Base-by-base conservation (phyloP, 2,329 filamentous ascomycete species). In the Septoria linicola region DNA sequence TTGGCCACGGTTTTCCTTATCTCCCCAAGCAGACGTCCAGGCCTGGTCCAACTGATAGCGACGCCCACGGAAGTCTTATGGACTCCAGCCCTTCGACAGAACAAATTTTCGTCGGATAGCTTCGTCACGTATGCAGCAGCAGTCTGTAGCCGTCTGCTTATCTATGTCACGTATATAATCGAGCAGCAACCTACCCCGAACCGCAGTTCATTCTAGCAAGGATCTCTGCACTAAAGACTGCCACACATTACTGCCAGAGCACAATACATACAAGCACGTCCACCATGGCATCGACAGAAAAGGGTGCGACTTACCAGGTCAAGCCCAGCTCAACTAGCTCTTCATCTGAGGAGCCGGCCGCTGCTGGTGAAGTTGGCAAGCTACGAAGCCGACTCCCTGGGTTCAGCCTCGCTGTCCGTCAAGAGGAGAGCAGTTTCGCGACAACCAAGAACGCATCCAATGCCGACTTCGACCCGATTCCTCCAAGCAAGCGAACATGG, bases 391-490 rank as follows among this genome's bases (percentile, higher is more conserved):
- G 59, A 34, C 49, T 66, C 10, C 61, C 59, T 14, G 55, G 62
- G 20, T 68, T 68, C 55, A 66, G 60, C 16, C 59, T 66, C 2
- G 61, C 50, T 16, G 68, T 70, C 11, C 58, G 59, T 39, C 67
- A 69, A 54, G 68, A 70, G 41, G 57, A 62, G 37, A 68, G 65
- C 61, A 66, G 60, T 52, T 70, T 70, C 47, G 68, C 68, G 14
- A 55, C 52, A 1, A 65, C 68, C 8, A 58, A 62, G 20, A 63
- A 55, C 53, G 64, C 66, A 4, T 70, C 67, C 51, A 70, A 70
- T 56, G 67, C 67, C 41, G 68, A 70, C 43, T 69, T 70, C 53
- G 68, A 70, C 35, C 68, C 68, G 3, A 68, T 70, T 31, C 68
- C 68, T 34, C 67, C 66, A 7, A 68, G 66, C 8, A 70, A 69